Evolutionary conservation across 129 eudicot genomes (phyloP).

Genomic region (Escallonia rubra): DNA sequence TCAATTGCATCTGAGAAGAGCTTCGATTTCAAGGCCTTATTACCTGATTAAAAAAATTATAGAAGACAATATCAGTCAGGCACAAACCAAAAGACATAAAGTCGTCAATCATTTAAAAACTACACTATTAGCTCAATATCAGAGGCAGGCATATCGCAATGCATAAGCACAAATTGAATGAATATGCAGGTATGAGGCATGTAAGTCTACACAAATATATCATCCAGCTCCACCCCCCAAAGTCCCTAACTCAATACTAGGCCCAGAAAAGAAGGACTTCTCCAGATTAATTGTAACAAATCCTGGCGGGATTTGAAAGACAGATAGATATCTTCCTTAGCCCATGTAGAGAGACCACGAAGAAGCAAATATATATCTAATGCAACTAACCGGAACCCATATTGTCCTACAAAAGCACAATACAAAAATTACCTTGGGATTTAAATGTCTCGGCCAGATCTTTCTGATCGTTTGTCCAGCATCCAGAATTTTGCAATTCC

Average conservation of each 20-base stretch:
- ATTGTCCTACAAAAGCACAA: not conserved
- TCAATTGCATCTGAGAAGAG: slow-evolving; percentile 62
- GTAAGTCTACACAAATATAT: too few relatives aligned
- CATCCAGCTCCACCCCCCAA: not conserved
- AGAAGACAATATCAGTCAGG: slow-evolving; percentile 3
- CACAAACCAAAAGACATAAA: not conserved
- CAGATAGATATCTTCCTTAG: too few relatives aligned
- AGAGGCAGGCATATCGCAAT: not conserved
- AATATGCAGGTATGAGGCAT: too few relatives aligned
- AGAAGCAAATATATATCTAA: not conserved
- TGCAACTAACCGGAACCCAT: too few relatives aligned
- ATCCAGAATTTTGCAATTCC: not conserved
- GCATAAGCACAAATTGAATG: not conserved
- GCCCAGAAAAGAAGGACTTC: not conserved
- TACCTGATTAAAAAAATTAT: slow-evolving; percentile 37
- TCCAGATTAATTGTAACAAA: not conserved
- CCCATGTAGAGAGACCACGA: not conserved
- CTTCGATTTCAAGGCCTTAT: not conserved
- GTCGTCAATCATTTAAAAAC: not conserved
- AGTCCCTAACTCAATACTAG: too few relatives aligned
- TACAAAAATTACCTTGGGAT: not conserved
- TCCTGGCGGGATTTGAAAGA: not conserved
- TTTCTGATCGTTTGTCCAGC: not conserved
- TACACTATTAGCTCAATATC: not conserved
- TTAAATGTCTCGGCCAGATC: not conserved